Percentiles rank a stretch among this genome's conserved stretches.
These are phyloP conservation scores for Datisca glomerata DNA, from an alignment of 306 rosid genomes.

Conservation along the genomic window DNA sequence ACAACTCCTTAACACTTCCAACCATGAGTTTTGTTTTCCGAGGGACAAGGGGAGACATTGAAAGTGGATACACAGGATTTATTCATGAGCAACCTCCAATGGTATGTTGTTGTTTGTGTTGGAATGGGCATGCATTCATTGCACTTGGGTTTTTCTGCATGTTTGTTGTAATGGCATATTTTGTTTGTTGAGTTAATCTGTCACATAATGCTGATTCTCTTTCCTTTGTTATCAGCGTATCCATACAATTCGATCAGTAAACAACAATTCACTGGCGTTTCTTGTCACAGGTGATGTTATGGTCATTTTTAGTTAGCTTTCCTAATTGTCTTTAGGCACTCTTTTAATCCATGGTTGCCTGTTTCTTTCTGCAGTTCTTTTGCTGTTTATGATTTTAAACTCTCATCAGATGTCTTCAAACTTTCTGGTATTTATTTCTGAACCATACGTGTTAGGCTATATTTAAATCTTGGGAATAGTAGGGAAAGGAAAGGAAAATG, in stretches of 20 bases:
- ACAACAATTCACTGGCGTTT: conserved; percentile 22
- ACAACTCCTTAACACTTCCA: no score
- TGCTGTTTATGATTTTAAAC: conserved; percentile 23
- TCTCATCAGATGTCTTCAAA: conserved; percentile 22
- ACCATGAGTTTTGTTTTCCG: conserved; percentile 71
- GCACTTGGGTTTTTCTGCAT: background rate
- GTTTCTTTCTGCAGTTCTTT: conserved; percentile 15
- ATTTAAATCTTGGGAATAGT: no score
- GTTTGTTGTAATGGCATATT: background rate
- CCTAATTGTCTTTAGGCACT: background rate
- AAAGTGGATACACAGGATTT: conserved; percentile 55
- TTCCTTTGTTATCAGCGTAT: conserved; percentile 9
- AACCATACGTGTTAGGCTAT: background rate
- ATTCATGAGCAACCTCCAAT: conserved; percentile 29
- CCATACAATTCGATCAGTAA: conserved; percentile 19
- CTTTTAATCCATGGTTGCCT: conserved; percentile 2
- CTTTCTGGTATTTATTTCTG: conserved; percentile 14
- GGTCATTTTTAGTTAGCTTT: background rate
- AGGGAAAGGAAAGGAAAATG: no score
- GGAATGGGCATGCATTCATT: no score
- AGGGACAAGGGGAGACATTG: conserved; percentile 58
- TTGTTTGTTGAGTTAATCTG: background rate
- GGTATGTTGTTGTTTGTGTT: conserved; percentile 35
- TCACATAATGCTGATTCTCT: conserved; percentile 2
- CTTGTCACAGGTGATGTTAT: conserved; percentile 15